Percentiles rank a stretch among this genome's conserved stretches.
phyloP scores from a whole-genome alignment of 2,329 filamentous ascomycete genomes.

The Botrytis tulipae region DNA sequence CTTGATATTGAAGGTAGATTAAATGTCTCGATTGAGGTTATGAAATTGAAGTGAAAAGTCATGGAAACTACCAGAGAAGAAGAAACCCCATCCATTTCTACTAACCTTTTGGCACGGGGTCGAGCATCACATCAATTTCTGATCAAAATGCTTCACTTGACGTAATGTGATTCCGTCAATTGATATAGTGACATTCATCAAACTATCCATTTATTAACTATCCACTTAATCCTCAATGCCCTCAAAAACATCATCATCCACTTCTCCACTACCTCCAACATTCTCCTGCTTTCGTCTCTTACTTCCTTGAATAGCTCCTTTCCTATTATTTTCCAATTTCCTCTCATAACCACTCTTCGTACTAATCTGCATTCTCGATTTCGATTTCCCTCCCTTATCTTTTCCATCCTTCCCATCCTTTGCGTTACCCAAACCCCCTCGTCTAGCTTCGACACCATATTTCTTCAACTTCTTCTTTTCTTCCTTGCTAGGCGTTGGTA shows the following conservation, averaged over 20 bases:
- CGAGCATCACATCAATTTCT: neutral
- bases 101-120: neutral
- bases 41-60: neutral
- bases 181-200: neutral
- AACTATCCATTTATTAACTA: neutral
- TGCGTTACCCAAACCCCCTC: constrained; percentile 42
- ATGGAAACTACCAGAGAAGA: neutral
- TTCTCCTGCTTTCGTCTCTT: constrained; percentile 48
- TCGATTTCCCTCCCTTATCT: constrained; percentile 31
- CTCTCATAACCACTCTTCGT: constrained; percentile 77
- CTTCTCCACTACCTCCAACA: constrained; percentile 30
- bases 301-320: constrained; percentile 61
- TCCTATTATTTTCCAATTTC: constrained; percentile 63
- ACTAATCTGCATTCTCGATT: constrained; percentile 62
- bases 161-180: neutral
- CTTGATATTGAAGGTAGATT: neutral
- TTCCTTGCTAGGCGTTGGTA: constrained; percentile 80
- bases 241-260: constrained; percentile 43
- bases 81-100: neutral
- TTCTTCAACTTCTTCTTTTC: constrained; percentile 80
- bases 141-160: neutral
- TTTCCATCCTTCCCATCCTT: constrained; percentile 44
- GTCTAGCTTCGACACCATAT: constrained; percentile 73
- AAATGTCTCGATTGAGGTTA: neutral
- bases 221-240: constrained; percentile 46